A percentile compares a stretch with the other conserved stretches of the same genome.
Evolutionary conservation across 345 rosid species (phyloP).

Genomic region (Physaria fendleri): DNA sequence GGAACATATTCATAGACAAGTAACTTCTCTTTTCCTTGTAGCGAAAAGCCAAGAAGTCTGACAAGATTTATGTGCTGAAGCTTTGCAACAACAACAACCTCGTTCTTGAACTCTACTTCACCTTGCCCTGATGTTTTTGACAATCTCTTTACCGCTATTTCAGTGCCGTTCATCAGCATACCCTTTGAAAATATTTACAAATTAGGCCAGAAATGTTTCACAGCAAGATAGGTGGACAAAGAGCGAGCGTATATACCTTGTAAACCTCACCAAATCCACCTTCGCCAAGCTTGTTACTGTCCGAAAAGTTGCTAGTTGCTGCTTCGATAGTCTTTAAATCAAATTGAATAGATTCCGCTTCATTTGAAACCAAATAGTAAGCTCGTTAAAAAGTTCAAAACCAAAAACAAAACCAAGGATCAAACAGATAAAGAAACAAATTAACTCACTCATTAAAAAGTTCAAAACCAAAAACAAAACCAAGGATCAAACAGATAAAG

Average conservation of each 20-base stretch:
- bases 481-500: not conserved
- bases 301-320: constrained; percentile 45
- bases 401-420: not conserved
- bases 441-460: constrained; percentile 16
- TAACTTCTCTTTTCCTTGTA: constrained; percentile 37
- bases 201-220: not conserved
- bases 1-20: constrained; percentile 10
- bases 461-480: not conserved
- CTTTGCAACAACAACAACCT: constrained; percentile 37
- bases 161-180: constrained; percentile 19
- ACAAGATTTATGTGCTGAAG: constrained; percentile 49
- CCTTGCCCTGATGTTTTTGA: constrained; percentile 45
- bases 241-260: constrained; percentile 32
- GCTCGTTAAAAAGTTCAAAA: constrained; percentile 8
- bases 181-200: not conserved
- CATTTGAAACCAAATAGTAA: constrained; percentile 15
- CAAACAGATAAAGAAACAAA: not conserved
- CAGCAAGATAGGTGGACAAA: not conserved
- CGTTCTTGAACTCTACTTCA: constrained; percentile 39
- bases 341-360: constrained; percentile 39
- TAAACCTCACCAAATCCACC: constrained; percentile 71
- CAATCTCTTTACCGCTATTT: constrained; percentile 43
- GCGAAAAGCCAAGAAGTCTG: constrained; percentile 38
- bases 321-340: constrained; percentile 35
- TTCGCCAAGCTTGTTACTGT: constrained; percentile 44